phyloP scores from a whole-genome alignment of 2,329 filamentous ascomycete species.

The Cladophialophora carrionii region DNA sequence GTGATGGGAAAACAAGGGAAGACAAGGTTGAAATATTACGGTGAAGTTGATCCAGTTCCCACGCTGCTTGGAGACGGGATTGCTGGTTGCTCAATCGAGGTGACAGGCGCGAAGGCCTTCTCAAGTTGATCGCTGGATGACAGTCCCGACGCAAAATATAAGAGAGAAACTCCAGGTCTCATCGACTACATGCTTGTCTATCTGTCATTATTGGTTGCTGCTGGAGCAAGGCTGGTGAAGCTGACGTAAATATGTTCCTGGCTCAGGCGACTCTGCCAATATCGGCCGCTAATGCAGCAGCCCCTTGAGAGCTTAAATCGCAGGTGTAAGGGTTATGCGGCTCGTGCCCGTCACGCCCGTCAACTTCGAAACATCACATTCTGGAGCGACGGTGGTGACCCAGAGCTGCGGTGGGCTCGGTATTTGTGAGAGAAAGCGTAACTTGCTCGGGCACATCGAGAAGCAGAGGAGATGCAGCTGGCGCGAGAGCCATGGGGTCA shows the following conservation, averaged over 20 bases:
- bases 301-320: constrained; percentile 1
- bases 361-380: background rate
- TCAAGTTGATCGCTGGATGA: background rate
- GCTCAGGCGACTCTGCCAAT: background rate
- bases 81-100: background rate
- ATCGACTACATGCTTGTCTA: background rate
- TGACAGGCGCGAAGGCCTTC: background rate
- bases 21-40: background rate
- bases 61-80: background rate
- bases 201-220: background rate
- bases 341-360: background rate
- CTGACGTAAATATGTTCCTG: background rate
- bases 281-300: constrained; percentile 5
- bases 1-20: background rate
- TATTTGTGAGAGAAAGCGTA: background rate
- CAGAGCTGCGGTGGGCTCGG: background rate
- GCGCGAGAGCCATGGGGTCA: constrained; percentile 23
- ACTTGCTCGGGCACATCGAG: background rate
- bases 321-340: background rate
- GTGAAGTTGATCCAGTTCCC: background rate
- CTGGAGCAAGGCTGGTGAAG: background rate
- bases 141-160: background rate
- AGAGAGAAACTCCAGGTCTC: background rate
- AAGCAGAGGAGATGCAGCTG: constrained; percentile 21
- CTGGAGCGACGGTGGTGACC: background rate